Evolutionary conservation across 306 rosid genomes (phyloP).

Genomic region (Citrullus amarus): DNA sequence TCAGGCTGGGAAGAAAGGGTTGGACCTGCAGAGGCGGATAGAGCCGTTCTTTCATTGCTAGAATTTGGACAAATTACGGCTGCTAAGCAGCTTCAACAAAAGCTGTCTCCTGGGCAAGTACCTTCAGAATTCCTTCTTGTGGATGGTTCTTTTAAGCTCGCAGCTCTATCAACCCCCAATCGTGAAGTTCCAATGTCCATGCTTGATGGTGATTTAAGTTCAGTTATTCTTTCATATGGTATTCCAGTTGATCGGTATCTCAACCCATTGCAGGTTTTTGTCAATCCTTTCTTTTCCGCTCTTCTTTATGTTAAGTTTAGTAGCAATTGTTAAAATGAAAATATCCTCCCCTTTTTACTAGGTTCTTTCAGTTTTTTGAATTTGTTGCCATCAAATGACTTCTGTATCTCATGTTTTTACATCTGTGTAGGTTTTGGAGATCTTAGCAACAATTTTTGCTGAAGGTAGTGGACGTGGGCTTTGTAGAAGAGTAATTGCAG

Average conservation of each 20-base stretch:
- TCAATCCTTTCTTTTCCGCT: not conserved
- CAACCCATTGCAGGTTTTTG: conserved; percentile 63
- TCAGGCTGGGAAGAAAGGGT: conserved; percentile 94
- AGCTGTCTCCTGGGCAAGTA: conserved; percentile 71
- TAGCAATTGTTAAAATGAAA: not conserved
- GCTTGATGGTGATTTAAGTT: conserved; percentile 69
- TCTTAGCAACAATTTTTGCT: conserved; percentile 44
- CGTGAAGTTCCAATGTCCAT: conserved; percentile 32
- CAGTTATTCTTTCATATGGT: conserved; percentile 37
- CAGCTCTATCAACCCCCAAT: conserved; percentile 56
- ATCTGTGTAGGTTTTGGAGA: conserved; percentile 66
- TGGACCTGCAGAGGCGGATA: conserved; percentile 82
- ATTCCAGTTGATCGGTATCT: conserved; percentile 34
- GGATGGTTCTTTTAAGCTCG: conserved; percentile 79
- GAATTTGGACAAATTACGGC: conserved; percentile 93
- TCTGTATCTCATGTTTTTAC: conserved; percentile 1
- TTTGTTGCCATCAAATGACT: not conserved
- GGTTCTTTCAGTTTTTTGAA: not conserved
- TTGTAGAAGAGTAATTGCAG: conserved; percentile 78
- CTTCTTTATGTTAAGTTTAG: not conserved
- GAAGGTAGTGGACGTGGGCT: conserved; percentile 88
- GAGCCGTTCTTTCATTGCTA: conserved; percentile 86
- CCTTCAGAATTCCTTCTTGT: conserved; percentile 76
- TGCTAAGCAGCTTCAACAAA: conserved; percentile 81
- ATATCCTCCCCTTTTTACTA: not conserved